These are phyloP conservation scores for Dryas alaskensis DNA, from an alignment of 306 rosid species.

Conservation along the genomic window DNA sequence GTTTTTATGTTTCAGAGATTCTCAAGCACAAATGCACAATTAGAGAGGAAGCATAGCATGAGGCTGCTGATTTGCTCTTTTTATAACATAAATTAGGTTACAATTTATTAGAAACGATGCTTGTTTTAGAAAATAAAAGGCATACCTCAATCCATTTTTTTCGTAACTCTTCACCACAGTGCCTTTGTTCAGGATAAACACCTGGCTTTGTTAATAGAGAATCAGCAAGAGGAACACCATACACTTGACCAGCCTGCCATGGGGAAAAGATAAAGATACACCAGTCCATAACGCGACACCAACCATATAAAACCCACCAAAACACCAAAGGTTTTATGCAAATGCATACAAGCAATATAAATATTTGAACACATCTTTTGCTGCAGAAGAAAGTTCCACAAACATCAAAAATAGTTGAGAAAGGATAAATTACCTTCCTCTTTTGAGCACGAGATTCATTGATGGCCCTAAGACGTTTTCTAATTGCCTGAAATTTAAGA, in stretches of 20 bases:
- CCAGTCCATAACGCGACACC: slow-evolving; percentile 25
- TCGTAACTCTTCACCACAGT: slow-evolving; percentile 69
- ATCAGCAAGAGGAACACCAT: slow-evolving; percentile 87
- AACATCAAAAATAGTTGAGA: slow-evolving; percentile 14
- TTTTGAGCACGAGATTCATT: slow-evolving; percentile 96
- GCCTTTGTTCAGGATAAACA: slow-evolving; percentile 72
- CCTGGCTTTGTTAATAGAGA: slow-evolving; percentile 73
- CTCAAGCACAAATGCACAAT: background rate
- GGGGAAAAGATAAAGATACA: slow-evolving; percentile 24
- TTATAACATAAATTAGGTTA: background rate
- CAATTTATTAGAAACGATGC: background rate
- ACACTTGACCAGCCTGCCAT: slow-evolving; percentile 94
- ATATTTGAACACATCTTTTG: background rate
- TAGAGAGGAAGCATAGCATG: background rate
- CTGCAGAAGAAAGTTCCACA: slow-evolving; percentile 1
- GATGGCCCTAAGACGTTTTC: slow-evolving; percentile 80
- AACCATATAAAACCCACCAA: slow-evolving; percentile 5
- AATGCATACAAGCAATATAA: background rate
- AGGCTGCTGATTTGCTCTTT: background rate
- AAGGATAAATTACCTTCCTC: slow-evolving; percentile 66
- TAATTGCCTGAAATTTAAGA: slow-evolving; percentile 65
- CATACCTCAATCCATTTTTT: slow-evolving; percentile 96
- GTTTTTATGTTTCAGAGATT: background rate
- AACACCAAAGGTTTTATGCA: background rate
- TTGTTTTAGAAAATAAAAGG: background rate